Evolutionary conservation across 1,284 basidiomycete species (phyloP), one percentile per base, ranked within the genome.

Genomic region (Pseudozyma sp.): DNA sequence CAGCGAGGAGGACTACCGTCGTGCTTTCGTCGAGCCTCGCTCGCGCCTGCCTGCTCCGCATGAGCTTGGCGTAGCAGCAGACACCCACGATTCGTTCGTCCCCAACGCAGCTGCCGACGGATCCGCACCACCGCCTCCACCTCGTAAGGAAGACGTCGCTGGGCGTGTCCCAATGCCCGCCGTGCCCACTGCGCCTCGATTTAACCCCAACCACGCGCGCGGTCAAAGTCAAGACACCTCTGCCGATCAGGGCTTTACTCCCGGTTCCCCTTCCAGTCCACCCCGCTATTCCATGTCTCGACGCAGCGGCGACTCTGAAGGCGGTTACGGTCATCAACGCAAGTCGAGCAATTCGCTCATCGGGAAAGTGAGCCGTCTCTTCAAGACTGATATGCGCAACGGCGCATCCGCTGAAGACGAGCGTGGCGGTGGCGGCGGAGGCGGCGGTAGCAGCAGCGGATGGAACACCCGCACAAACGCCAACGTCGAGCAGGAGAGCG

Each of bases 361-460:
- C 24, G 76, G 79, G 48, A 73, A 76, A 29, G 54, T 84, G 40
- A 75, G 79, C 56, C 74, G 74, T 33, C 79, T 84, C 54, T 84
- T 84, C 80, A 79, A 78, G 71, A 74, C 80, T 46, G 82, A 84
- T 35, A 49, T 82, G 11, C 65, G 63, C 44, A 71, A 62, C 42
- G 58, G 49, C 7, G 10, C 45, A n/a, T 29, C 50, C 30, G 34
- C 44, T 24, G 51, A 58, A 11, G 48, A 62, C 14, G 58, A 65
- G 13, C 34, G 7, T 37, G 35, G 35, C 35, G 14, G 14, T 37
- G 35, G 35, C 14, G 35, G 35, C 35, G 35, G 24, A 2, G 11
- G 19, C 43, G 7, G 17, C 43, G 43, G 43, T 13, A 24, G 43
- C 43, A 19, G 62, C 13, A 17, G 54, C 6, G 64, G 55, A 16